Evolutionary conservation across 108 stramenopile species (phyloP), one percentile per base, ranked within the genome.

Genomic region (Pseudonitzschia delicatissima): DNA sequence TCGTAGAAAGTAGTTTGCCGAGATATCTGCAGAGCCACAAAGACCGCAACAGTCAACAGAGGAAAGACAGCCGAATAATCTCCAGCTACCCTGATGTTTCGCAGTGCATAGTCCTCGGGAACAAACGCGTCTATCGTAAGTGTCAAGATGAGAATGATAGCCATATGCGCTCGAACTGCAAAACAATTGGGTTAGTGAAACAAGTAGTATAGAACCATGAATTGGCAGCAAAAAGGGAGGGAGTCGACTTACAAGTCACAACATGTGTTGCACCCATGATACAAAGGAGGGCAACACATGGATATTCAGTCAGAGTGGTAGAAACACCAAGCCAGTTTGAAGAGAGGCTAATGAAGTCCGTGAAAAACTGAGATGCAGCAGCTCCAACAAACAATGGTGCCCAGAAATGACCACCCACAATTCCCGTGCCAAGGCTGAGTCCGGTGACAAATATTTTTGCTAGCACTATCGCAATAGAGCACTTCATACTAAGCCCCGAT

Each of bases 41-140:
- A 85, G 21, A 74, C 74, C 4, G 84, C 69, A 3, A 85, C 80
- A 12, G 81, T 81, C 42, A 85, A 66, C 25, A 85, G 68, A 5
- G 84, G 84, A 59, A 85, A 85, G 0, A 85, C 80, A 64, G 84
- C 84, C 4, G 80, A 79, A 55, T 85, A 85, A 61, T 85, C 78
- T 9, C 84, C 80, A 17, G 77, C 71, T 32, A 72, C 66, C 60
- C 42, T 62, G 20, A 72, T 13, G 5, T 47, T 51, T 2, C 65
- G 70, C 18, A 57, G 48, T 5, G 51, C 31, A 32, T 62, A 59
- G 4, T 61, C 75, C 25, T 70, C 68, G 6, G 77, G 67, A 37
- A 49, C 59, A 70, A 85, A 85, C 11, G 77, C 66, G 69, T 64
- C 78, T 23, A 85, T 85, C 0, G 80, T 85, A 33, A 85, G 80